Evolutionary conservation across 1,284 basidiomycete genomes (phyloP), one percentile per base, ranked within the genome.

Genomic region (Irpex sp.): DNA sequence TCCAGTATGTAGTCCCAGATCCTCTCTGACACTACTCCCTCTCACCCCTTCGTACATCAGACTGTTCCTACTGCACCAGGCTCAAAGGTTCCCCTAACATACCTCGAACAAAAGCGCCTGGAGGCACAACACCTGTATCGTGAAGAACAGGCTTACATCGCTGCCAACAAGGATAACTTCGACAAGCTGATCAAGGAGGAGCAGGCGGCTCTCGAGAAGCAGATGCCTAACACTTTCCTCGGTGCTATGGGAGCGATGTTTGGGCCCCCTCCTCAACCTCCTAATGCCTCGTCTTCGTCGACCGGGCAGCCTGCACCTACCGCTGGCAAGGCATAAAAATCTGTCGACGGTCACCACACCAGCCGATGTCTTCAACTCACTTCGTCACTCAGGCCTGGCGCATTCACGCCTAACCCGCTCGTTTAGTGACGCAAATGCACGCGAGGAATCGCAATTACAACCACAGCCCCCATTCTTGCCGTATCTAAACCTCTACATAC

Each of bases 91-190:
- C 93, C 92, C 1, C 86, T 84, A 57, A 96, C 94, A 0, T 95
- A 95, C 75, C 88, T 98, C 57, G 97, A 99, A 73, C 85, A 88
- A 71, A 96, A 96, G 75, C 91, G 97, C 8, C 82, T 84, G 49
- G 91, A 97, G 71, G 95, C 94, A 5, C 94, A 98, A 74, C 78
- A 82, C 63, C 85, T 87, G 59, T 98, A 97, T 76, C 78, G 82
- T 66, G 91, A 95, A 66, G 96, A 98, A 74, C 91, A 93, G 73
- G 91, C 92, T 67, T 97, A 95, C 77, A 89, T 97, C 73, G 79
- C 79, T 49, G 83, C 91, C 60, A 91, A 98, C 76, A 91, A 89
- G 71, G 91, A 85, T 55, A 86, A 91, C 67, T 88, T 98, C 69
- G 90, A 95, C 76, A 82, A 84, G 72, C 72, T 89, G 71, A 78